Conservation (phyloP, 1,139 yeast genomes). For the Suhomyces ambrosiae region DNA sequence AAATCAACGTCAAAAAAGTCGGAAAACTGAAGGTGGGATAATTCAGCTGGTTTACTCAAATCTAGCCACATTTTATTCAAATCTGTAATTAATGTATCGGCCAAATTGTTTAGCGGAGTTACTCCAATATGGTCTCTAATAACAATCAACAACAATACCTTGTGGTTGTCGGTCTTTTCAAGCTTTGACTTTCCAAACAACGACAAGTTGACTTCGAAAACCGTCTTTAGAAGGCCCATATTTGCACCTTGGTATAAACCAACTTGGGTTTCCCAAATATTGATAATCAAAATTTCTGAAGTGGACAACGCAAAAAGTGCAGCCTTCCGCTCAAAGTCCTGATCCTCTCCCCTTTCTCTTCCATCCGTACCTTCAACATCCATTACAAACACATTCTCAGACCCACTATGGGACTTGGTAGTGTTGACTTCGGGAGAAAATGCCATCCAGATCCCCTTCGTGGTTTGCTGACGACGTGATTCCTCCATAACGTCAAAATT, state of each 20-base stretch:
- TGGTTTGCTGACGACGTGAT: conserved; percentile 75
- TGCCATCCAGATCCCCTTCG: conserved; percentile 95
- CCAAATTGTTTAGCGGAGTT: conserved; percentile 76
- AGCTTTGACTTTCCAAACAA: conserved; percentile 59
- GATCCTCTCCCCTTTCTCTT: conserved; percentile 96
- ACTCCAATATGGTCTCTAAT: conserved; percentile 90
- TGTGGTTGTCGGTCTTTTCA: conserved; percentile 47
- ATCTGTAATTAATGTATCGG: conserved; percentile 69
- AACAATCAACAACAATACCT: conserved; percentile 80
- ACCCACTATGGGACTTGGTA: conserved; percentile 18
- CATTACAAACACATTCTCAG: conserved; percentile 68
- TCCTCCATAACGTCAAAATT: conserved; percentile 94
- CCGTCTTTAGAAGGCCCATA: conserved; percentile 92
- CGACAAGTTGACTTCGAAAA: conserved; percentile 89
- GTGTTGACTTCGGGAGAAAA: conserved; percentile 49
- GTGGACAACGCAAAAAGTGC: conserved; percentile 94
- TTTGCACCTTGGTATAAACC: conserved; percentile 98
- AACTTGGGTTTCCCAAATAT: conserved; percentile 96
- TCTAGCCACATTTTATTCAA: conserved; percentile 76
- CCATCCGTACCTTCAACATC: conserved; percentile 99
- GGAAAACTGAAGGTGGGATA: conserved; percentile 52
- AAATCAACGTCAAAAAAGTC: conserved; percentile 88
- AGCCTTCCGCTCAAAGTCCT: conserved; percentile 94
- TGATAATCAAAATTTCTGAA: conserved; percentile 84
- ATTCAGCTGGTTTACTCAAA: conserved; percentile 70